Conservation (phyloP, 495 filamentous ascomycete species). For the Tetracladium marchalianum region DNA sequence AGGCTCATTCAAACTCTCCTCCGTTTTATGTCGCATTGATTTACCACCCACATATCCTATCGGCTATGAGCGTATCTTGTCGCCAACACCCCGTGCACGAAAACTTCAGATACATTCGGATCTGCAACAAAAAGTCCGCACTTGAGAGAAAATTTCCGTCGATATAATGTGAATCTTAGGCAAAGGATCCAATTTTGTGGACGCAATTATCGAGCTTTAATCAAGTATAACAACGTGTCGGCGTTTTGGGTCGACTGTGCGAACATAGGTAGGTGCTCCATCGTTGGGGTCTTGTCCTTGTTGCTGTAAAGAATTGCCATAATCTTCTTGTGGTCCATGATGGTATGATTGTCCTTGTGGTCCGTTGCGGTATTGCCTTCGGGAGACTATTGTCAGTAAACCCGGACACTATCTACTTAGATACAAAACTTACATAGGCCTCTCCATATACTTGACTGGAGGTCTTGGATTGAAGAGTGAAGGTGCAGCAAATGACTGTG, state of each 20-base stretch:
- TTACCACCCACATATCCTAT: too few relatives aligned
- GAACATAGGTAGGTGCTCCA: background rate
- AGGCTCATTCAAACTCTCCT: too few relatives aligned
- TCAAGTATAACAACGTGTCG: conserved; percentile 3
- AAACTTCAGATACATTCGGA: too few relatives aligned
- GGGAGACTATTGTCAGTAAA: background rate
- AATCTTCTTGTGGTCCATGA: background rate
- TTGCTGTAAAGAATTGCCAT: background rate
- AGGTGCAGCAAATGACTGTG: conserved; percentile 9
- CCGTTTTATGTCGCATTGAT: too few relatives aligned
- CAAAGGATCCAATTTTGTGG: too few relatives aligned
- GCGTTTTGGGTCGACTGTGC: conserved; percentile 3
- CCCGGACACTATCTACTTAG: background rate
- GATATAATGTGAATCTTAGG: too few relatives aligned
- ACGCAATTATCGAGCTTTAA: background rate
- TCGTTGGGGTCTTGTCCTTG: background rate
- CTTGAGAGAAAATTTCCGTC: too few relatives aligned
- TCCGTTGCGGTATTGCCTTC: background rate
- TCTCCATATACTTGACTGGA: conserved; percentile 11
- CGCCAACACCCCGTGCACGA: background rate
- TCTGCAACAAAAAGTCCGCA: too few relatives aligned
- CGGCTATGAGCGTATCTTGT: background rate
- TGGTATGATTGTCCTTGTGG: background rate
- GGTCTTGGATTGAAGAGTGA: conserved; percentile 11
- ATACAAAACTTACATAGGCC: conserved; percentile 16